A percentile compares a stretch with the other conserved stretches of the same genome.
These are phyloP conservation scores for Thielaviopsis musarum DNA, from an alignment of 2,329 filamentous ascomycete species.

Conservation along the genomic window DNA sequence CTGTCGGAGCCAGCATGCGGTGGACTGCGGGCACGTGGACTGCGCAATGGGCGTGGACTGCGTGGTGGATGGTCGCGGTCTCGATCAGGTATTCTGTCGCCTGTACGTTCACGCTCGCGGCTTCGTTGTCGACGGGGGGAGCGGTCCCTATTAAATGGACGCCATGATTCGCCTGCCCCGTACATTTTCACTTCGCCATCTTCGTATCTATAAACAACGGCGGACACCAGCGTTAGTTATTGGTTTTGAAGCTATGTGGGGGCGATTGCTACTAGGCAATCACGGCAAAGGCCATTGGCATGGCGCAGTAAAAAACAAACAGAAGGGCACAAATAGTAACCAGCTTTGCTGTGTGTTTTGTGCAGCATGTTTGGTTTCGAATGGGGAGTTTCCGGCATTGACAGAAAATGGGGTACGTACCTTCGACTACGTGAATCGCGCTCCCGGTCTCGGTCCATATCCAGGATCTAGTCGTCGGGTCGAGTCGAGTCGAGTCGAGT, in stretches of 20 bases:
- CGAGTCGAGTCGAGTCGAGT: neutral
- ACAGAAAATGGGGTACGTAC: conserved; percentile 15
- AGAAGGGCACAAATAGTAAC: neutral
- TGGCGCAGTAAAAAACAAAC: neutral
- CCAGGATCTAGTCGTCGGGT: neutral
- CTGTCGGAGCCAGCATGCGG: conserved; percentile 26
- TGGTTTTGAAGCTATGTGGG: neutral
- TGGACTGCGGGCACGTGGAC: conserved; percentile 22
- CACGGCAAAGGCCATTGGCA: neutral
- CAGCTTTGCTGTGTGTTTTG: neutral
- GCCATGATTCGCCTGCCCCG: conserved; percentile 44
- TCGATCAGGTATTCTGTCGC: conserved; percentile 5
- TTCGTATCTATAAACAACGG: conserved; percentile 29
- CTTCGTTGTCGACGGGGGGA: conserved; percentile 22
- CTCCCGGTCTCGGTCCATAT: conserved; percentile 14
- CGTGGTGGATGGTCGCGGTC: conserved; percentile 21
- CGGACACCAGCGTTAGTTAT: neutral
- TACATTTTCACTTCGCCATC: conserved; percentile 46
- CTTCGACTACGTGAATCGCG: conserved; percentile 21
- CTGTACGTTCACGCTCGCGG: conserved; percentile 13
- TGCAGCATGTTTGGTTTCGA: neutral
- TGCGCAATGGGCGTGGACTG: conserved; percentile 18
- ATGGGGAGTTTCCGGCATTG: neutral
- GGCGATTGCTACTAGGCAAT: neutral
- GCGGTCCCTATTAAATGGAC: conserved; percentile 35